Conservation (phyloP, 257 asterid genomes). For the Penstemon davidsonii region DNA sequence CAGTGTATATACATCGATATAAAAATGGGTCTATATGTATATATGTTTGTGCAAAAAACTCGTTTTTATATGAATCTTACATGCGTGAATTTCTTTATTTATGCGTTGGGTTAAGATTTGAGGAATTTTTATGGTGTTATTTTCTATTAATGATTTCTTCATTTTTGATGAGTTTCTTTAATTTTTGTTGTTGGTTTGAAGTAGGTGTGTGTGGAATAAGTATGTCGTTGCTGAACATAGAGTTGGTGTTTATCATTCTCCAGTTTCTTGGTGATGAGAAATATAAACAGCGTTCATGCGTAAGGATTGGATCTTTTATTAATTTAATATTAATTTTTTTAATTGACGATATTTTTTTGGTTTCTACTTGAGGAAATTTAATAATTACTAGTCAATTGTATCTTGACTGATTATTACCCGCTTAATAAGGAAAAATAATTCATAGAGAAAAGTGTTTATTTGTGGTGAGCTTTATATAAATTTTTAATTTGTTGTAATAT, state of each 20-base stretch:
- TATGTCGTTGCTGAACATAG: conserved; percentile 23
- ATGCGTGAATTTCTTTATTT: conserved; percentile 14
- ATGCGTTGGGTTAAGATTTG: neutral
- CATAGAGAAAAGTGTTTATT: too few species aligned
- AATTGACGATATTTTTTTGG: neutral
- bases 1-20: too few species aligned
- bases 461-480: too few species aligned
- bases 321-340: neutral
- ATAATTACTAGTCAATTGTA: too few species aligned
- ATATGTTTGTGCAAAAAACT: neutral
- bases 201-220: neutral
- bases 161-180: neutral
- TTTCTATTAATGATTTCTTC: neutral
- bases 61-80: neutral
- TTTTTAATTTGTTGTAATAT: too few species aligned
- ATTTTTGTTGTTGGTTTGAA: neutral
- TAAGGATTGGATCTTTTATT: neutral
- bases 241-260: conserved; percentile 24
- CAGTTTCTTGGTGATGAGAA: conserved; percentile 29
- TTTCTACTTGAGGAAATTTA: too few species aligned
- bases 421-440: neutral
- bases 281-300: conserved; percentile 22
- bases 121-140: neutral
- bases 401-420: too few species aligned
- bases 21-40: neutral